Evolutionary conservation across 1,284 basidiomycete genomes (phyloP), one percentile per base, ranked within the genome.

Genomic region (Neotropicomus parvogracilis): DNA sequence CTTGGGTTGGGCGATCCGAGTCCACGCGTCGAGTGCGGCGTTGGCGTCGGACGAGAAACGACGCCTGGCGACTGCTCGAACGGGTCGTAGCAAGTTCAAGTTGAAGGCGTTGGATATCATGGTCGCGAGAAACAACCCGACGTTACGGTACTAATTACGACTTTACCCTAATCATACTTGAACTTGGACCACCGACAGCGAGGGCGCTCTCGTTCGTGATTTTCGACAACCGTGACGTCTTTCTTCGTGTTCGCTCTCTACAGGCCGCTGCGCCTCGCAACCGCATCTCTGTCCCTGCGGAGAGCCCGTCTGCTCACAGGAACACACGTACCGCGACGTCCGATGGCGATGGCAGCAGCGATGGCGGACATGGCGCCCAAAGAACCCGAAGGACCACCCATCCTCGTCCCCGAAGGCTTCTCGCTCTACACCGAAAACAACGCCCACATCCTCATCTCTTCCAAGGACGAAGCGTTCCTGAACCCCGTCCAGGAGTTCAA

Each of bases 401-500:
- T 75, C 55, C 60, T 66, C 44, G 72, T 91, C 42, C 91, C 91
- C 1, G 79, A 84, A 52, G 88, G 87, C 21, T 88, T 84, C 69
- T 80, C 76, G 8, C 75, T 93, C 40, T 88, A 94, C 70, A 87
- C 84, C 9, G 93, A 97, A 73, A 89, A 90, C 60, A 85, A 80
- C 2, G 84, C 92, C 1, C 84, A 84, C 59, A 89, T 95, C 59
- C 78, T 95, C 48, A 74, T 93, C 43, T 84, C 87, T 1, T 76
- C 83, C 38, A 72, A 71, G 47, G 83, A 90, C 60, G 85, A 88
- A 53, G 88, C 92, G 1, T 99, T 99, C 70, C 73, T 99, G 50
- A 99, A 99, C 65, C 95, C 97, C 2, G 90, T 98, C 7, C 95
- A 99, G 63, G 93, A 99, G 68, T 99, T 97, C 76, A 99, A 99